phyloP scores from a whole-genome alignment of 2,329 filamentous ascomycete species.

The Arthrobotrys iridis region DNA sequence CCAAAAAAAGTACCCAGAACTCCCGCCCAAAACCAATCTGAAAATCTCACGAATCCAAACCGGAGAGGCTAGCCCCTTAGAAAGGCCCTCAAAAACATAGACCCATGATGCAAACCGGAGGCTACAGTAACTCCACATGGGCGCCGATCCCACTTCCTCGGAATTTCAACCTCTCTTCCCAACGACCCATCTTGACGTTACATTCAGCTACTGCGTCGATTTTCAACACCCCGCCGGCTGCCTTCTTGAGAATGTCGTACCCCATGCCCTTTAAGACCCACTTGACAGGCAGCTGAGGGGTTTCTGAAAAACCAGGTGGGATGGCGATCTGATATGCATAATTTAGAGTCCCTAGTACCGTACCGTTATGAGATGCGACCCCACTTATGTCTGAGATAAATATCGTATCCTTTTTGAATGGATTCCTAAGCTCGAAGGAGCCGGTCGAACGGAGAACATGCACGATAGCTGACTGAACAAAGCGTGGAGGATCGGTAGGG shows the following conservation, averaged over 20 bases:
- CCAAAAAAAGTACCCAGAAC: slow-evolving; percentile 24
- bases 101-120: neutral
- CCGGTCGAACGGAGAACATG: slow-evolving; percentile 88
- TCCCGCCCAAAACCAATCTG: no score
- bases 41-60: neutral
- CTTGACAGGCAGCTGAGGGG: slow-evolving; percentile 81
- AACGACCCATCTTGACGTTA: slow-evolving; percentile 77
- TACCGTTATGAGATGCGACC: slow-evolving; percentile 83
- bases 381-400: slow-evolving; percentile 83
- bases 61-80: neutral
- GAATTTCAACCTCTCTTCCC: slow-evolving; percentile 61
- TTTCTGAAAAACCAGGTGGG: slow-evolving; percentile 74
- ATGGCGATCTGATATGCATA: slow-evolving; percentile 79
- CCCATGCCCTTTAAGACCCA: slow-evolving; percentile 82
- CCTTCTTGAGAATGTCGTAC: slow-evolving; percentile 80
- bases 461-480: slow-evolving; percentile 86
- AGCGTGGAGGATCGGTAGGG: slow-evolving; percentile 64
- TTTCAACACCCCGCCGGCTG: slow-evolving; percentile 80
- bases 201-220: slow-evolving; percentile 82
- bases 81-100: neutral
- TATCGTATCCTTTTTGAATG: slow-evolving; percentile 76
- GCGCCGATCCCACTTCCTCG: slow-evolving; percentile 76
- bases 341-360: slow-evolving; percentile 79
- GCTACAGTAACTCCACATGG: slow-evolving; percentile 65
- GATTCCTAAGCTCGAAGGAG: slow-evolving; percentile 82